Percentiles rank a stretch among this genome's conserved stretches.
phyloP scores from a whole-genome alignment of 2,329 filamentous ascomycete genomes.

The Alternaria gansuensis region DNA sequence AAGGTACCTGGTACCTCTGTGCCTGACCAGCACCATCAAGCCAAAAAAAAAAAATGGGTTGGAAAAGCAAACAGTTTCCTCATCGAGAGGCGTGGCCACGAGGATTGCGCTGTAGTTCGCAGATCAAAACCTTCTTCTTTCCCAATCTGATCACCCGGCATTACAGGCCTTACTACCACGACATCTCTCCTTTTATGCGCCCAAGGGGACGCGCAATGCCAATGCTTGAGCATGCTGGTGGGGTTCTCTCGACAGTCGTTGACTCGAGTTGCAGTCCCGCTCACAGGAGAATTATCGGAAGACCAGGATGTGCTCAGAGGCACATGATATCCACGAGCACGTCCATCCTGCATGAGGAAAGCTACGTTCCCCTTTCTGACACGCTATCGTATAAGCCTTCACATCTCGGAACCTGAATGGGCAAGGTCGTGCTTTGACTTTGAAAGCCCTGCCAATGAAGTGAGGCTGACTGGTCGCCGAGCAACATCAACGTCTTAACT shows the following conservation, averaged over 20 bases:
- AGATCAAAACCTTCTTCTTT: constrained; percentile 17
- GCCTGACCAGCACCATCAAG: constrained; percentile 14
- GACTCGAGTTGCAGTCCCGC: constrained; percentile 24
- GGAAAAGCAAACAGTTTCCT: constrained; percentile 10
- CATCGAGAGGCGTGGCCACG: constrained; percentile 8
- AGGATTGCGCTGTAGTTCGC: constrained; percentile 16
- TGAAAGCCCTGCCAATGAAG: constrained; percentile 36
- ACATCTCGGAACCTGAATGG: constrained; percentile 5
- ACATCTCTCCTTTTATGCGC: constrained; percentile 22
- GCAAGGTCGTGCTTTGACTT: constrained; percentile 12
- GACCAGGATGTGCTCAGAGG: constrained; percentile 13
- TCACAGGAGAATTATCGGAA: constrained; percentile 3
- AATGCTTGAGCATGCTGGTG: constrained; percentile 12
- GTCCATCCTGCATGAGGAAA: constrained; percentile 22
- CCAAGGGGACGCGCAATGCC: constrained; percentile 13
- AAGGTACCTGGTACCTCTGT: background rate
- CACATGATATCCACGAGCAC: constrained; percentile 12
- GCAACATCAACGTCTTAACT: constrained; percentile 15
- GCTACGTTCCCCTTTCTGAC: constrained; percentile 27
- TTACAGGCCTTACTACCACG: constrained; percentile 10
- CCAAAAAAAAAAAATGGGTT: constrained; percentile 5
- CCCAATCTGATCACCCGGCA: constrained; percentile 9
- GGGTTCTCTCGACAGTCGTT: constrained; percentile 11
- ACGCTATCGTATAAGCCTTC: constrained; percentile 21
- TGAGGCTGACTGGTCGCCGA: constrained; percentile 43